Base-by-base conservation (phyloP, 345 rosid species). In the Chamaenerion angustifolium region DNA sequence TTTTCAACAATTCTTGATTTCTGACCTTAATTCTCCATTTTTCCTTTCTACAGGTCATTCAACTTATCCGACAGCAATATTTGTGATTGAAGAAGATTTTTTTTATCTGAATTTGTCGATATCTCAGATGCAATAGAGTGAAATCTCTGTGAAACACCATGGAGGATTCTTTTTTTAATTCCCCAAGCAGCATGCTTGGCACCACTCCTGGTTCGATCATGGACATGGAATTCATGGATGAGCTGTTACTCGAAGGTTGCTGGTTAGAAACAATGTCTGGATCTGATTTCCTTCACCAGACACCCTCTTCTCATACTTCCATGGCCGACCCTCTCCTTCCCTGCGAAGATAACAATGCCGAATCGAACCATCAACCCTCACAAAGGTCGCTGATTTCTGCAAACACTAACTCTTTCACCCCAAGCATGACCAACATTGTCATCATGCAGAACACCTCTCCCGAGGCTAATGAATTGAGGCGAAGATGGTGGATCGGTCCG, bases 211-310 rank as follows among this genome's bases (percentile, higher is more conserved):
- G 74, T 72, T 57, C 76, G 4, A 56, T 67, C 16, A 81, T 81
- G 94, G 94, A 90, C 54, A 57, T 70, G 18, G 94, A 77, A 48
- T 73, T 40, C 70, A 76, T 90, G 77, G 78, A 90, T 66, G 88
- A 81, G n/a, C 66, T 90, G 61, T 56, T 90, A 52, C 68, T 84
- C 23, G 92, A 86, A 44, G 98, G 98, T 45, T 90, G 88, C 74
- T 90, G 98, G 95, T 66, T 83, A 64, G 92, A 90, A 67, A 60
- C 92, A 37, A 65, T 81, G n/a, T 82, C 75, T 58, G 94, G 94
- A 64, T 83, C 87, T 50, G 95, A 83, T 63, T 83, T 81, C 61
- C 72, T 77, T 59, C 63, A 64, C 63, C 55, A 62, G 11, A 60
- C 63, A 66, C 78, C 80, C 12, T 63, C 77, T 11, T 57, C 46